These are phyloP conservation scores for Picea sitchensis DNA, from an alignment of 75 land plant genomes.

Conservation along the genomic window DNA sequence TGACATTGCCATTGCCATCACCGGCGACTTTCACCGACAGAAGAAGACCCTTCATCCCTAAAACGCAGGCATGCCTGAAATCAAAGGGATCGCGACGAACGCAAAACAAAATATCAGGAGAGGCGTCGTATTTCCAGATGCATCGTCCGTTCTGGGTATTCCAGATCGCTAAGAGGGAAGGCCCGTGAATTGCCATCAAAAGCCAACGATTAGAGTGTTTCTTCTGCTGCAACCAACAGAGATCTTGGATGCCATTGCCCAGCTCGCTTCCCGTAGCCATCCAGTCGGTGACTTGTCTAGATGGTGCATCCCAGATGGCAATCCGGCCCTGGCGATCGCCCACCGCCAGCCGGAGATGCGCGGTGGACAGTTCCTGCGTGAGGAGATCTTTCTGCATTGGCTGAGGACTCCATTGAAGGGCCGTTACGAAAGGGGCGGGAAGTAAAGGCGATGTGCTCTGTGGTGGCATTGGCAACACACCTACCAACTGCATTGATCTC, in stretches of 20 bases:
- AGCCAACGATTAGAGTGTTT: slow-evolving; percentile 38
- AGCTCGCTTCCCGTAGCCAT: slow-evolving; percentile 23
- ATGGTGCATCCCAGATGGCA: slow-evolving; percentile 69
- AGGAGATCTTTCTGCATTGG: slow-evolving; percentile 52
- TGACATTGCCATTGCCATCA: neutral
- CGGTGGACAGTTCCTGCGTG: slow-evolving; percentile 41
- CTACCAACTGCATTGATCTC: slow-evolving; percentile 81
- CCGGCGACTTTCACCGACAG: slow-evolving; percentile 58
- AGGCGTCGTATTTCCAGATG: slow-evolving; percentile 73
- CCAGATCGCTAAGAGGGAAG: slow-evolving; percentile 66
- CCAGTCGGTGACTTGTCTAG: slow-evolving; percentile 32
- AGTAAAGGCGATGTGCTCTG: slow-evolving; percentile 23
- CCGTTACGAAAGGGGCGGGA: slow-evolving; percentile 86
- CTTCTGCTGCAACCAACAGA: slow-evolving; percentile 69
- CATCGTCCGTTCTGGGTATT: slow-evolving; percentile 44
- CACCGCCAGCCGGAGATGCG: slow-evolving; percentile 76
- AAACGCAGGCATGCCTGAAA: slow-evolving; percentile 57
- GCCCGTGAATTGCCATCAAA: slow-evolving; percentile 64
- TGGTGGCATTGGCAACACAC: slow-evolving; percentile 80
- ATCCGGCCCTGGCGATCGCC: slow-evolving; percentile 97
- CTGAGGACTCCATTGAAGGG: slow-evolving; percentile 80
- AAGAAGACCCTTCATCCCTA: slow-evolving; percentile 71
- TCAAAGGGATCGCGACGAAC: slow-evolving; percentile 88
- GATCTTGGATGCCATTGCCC: slow-evolving; percentile 72
- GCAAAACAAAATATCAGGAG: slow-evolving; percentile 75